Evolutionary conservation across 2,329 filamentous ascomycete species (phyloP), one percentile per base, ranked within the genome.

Genomic region (Aspergillus alliaceus): DNA sequence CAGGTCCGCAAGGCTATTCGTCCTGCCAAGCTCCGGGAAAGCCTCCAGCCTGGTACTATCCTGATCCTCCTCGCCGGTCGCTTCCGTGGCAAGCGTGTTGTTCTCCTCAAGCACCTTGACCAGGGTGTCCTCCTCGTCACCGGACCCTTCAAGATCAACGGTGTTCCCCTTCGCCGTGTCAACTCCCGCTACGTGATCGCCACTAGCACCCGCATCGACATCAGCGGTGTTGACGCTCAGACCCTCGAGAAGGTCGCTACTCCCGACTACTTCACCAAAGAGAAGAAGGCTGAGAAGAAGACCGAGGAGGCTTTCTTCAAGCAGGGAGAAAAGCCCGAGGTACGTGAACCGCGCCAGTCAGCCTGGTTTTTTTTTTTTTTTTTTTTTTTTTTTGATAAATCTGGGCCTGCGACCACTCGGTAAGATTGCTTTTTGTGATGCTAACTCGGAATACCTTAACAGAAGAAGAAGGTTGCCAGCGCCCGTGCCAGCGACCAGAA

Each of bases 121-220:
- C 91, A 97, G 85, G 95, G 95, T 84, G 91, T 97, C 69, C 92
- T 99, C 80, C 91, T 99, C 79, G 92, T 99, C 75, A 99, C 95
- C 78, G 95, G 95, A 75, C 95, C 95, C 79, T 99, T 98, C 90
- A 99, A 98, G 90, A 90, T 99, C 84, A 99, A 99, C 85, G 95
- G 95, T 81, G 95, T 99, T 69, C 95, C 95, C 72, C 89, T 99
- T 76, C 90, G 95, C 83, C 88, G 90, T 80, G 78, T 80, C 60
- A 80, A 80, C 70, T 66, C 78, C 62, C 73, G 78, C 74, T 80
- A 80, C 64, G 78, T 80, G 59, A 80, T 80, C 67, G 77, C 78
- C 65, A 80, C 78, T 68, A 79, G 75, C 71, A 76, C 74, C 65
- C 73, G 72, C 61, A 70, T 80, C 58, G 84, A 80, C 78, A 80